These are phyloP conservation scores for Persicaria maculosa DNA, from an alignment of 148 eudicot species.

Conservation along the genomic window DNA sequence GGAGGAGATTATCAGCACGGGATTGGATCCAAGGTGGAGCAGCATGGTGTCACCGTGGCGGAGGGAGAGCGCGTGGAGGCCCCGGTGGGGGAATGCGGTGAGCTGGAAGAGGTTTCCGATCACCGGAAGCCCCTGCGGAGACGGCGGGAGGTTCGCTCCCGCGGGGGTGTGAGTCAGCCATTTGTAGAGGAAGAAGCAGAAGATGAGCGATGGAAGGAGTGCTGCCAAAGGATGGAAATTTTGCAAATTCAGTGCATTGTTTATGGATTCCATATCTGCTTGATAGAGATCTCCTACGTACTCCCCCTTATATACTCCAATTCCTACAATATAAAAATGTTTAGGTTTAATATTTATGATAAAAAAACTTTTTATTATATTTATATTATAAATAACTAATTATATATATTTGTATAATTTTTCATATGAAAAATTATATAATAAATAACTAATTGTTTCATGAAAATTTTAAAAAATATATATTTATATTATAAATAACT, in stretches of 20 bases:
- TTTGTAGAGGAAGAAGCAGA: background rate
- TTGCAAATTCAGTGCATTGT: background rate
- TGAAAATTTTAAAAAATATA: too few relatives aligned
- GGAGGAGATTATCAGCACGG: conserved; percentile 14
- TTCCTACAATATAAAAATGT: too few relatives aligned
- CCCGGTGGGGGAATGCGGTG: background rate
- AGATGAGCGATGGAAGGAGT: background rate
- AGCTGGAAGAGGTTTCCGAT: conserved; percentile 18
- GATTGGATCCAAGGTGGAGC: conserved; percentile 18
- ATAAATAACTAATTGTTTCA: too few relatives aligned
- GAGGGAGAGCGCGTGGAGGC: background rate
- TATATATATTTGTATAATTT: too few relatives aligned
- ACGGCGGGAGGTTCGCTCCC: conserved; percentile 7
- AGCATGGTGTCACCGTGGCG: conserved; percentile 15
- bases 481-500: too few relatives aligned
- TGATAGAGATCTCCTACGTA: too few relatives aligned
- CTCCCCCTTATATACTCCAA: too few relatives aligned
- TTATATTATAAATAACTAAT: too few relatives aligned
- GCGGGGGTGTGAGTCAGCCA: background rate
- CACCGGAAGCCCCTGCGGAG: conserved; percentile 15
- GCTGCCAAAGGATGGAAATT: background rate
- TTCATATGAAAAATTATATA: too few relatives aligned
- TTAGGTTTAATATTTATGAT: too few relatives aligned
- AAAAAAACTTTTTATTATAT: too few relatives aligned
- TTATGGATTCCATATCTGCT: background rate